phyloP scores from a whole-genome alignment of 768 basidiomycete species.

The Tylopilus rubrobrunneus region DNA sequence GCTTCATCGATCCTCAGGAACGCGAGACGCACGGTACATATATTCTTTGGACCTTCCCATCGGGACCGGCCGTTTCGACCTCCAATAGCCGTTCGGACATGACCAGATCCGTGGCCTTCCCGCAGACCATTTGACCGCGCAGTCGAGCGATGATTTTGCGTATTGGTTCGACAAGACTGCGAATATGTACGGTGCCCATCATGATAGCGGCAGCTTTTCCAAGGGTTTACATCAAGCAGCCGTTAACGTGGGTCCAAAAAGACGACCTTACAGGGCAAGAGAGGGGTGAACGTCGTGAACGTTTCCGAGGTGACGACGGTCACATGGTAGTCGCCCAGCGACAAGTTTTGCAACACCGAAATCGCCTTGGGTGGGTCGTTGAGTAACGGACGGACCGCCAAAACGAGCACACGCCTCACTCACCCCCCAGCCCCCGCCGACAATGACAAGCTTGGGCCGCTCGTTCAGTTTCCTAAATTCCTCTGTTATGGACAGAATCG shows the following conservation, averaged over 20 bases:
- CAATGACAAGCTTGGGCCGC: conserved; percentile 83
- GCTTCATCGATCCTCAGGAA: neutral
- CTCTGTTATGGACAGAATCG: no score
- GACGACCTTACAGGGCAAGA: conserved; percentile 72
- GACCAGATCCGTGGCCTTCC: conserved; percentile 84
- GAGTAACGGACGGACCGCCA: neutral
- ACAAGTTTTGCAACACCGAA: conserved; percentile 69
- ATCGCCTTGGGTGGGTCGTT: conserved; percentile 57
- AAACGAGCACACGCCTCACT: conserved; percentile 19
- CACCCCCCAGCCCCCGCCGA: conserved; percentile 98
- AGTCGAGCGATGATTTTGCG: conserved; percentile 92
- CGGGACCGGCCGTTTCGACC: conserved; percentile 59
- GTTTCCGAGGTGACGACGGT: conserved; percentile 85
- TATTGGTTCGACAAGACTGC: conserved; percentile 91
- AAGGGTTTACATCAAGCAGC: conserved; percentile 5
- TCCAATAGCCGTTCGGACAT: conserved; percentile 87
- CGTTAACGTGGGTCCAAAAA: neutral
- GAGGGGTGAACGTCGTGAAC: conserved; percentile 89
- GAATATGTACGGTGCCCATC: conserved; percentile 89
- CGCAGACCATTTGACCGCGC: conserved; percentile 83
- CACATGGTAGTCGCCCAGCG: conserved; percentile 86
- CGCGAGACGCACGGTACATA: conserved; percentile 73
- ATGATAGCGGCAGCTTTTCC: conserved; percentile 80
- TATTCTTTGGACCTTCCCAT: conserved; percentile 54
- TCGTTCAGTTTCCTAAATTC: conserved; percentile 53